Conservation (phyloP, 2,329 filamentous ascomycete genomes). For the Alternaria sp. region DNA sequence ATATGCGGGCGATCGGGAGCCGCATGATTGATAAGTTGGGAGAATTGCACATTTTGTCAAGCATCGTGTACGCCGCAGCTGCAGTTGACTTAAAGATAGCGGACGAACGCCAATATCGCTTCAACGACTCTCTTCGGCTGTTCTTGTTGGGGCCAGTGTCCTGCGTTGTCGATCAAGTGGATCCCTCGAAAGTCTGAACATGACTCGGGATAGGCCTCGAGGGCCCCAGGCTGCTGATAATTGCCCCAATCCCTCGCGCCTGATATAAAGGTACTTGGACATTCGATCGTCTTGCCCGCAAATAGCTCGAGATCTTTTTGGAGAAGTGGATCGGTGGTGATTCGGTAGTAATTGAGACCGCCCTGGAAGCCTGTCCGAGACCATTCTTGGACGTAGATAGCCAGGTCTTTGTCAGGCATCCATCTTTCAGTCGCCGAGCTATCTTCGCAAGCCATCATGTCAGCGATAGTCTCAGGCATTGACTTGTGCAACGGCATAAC, state of each 20-base stretch:
- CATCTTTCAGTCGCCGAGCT: conserved; percentile 56
- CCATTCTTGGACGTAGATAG: conserved; percentile 67
- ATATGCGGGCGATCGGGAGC: background rate
- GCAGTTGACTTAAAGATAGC: conserved; percentile 11
- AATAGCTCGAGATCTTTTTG: conserved; percentile 64
- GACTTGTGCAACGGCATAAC: conserved; percentile 65
- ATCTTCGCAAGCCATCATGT: conserved; percentile 63
- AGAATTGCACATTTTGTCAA: background rate
- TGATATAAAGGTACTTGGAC: conserved; percentile 67
- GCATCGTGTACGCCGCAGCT: background rate
- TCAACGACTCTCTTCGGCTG: conserved; percentile 61
- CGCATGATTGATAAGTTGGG: background rate
- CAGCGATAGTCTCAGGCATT: conserved; percentile 65
- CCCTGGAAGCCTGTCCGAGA: conserved; percentile 68
- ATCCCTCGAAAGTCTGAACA: conserved; percentile 62
- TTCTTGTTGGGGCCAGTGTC: conserved; percentile 75
- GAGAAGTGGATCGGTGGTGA: conserved; percentile 59
- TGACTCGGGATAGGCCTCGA: conserved; percentile 62
- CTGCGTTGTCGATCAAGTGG: conserved; percentile 64
- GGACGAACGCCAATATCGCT: conserved; percentile 55
- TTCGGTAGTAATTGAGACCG: conserved; percentile 71
- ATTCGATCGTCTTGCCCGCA: conserved; percentile 65
- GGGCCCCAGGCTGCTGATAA: conserved; percentile 68
- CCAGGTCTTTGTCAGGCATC: conserved; percentile 65
- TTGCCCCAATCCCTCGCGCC: conserved; percentile 71